Evolutionary conservation across 176 grass and related monocot genomes (phyloP).

Genomic region (Juncus inflexus): DNA sequence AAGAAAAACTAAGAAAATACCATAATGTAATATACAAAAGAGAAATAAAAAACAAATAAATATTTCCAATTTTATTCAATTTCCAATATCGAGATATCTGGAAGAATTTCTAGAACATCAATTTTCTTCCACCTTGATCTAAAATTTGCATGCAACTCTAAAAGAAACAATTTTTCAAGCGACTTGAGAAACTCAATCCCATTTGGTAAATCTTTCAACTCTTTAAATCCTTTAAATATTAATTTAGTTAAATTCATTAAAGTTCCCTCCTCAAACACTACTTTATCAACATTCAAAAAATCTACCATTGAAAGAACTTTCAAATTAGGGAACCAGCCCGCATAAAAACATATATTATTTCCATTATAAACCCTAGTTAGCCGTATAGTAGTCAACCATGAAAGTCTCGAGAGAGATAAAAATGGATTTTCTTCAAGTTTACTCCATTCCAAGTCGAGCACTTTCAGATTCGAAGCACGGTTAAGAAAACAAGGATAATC

Average conservation of each 20-base stretch:
- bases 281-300: background rate
- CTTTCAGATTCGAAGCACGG: background rate
- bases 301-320: background rate
- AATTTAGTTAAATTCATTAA: background rate
- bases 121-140: background rate
- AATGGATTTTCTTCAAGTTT: background rate
- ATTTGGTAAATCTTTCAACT: background rate
- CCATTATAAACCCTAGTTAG: background rate
- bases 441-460: background rate
- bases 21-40: background rate
- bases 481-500: background rate
- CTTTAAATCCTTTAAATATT: background rate
- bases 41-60: background rate
- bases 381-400: background rate
- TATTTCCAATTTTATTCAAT: background rate
- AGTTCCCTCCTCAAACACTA: background rate
- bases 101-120: background rate
- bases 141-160: background rate
- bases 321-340: constrained; percentile 2
- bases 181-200: constrained; percentile 4
- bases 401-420: background rate
- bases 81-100: background rate
- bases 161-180: background rate
- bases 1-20: too few relatives aligned
- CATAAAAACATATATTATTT: background rate